A percentile compares a stretch with the other conserved stretches of the same genome.
Evolutionary conservation across 257 asterid genomes (phyloP).

Genomic region (Scutellaria baicalensis): DNA sequence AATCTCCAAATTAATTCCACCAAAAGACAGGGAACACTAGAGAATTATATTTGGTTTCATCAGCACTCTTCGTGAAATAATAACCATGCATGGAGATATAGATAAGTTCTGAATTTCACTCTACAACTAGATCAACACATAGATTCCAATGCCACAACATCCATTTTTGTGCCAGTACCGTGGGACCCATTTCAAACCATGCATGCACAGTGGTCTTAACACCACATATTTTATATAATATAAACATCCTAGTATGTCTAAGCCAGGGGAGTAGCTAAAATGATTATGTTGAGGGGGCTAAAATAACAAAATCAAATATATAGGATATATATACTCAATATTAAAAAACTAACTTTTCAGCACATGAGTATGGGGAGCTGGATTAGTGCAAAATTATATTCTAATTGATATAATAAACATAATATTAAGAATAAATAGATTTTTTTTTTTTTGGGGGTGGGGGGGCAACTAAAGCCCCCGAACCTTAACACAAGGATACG

Average conservation of each 20-base stretch:
- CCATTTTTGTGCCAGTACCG: not conserved
- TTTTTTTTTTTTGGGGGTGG: no score
- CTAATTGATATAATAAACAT: no score
- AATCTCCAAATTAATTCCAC: not conserved
- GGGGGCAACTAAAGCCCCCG: no score
- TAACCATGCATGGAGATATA: not conserved
- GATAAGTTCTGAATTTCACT: not conserved
- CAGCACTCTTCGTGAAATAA: not conserved
- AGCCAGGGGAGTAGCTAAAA: not conserved
- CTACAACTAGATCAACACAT: not conserved
- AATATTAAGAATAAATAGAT: no score
- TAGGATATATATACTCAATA: no score
- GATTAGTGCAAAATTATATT: no score
- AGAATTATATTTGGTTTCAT: not conserved
- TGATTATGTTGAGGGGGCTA: no score
- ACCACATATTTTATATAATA: not conserved
- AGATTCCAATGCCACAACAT: not conserved
- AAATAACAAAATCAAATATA: no score
- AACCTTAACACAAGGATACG: no score
- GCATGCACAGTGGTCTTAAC: no score
- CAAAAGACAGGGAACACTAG: not conserved
- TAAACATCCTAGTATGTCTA: not conserved
- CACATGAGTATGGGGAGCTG: no score
- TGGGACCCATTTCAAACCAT: not conserved
- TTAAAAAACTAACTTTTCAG: no score